A percentile compares a stretch with the other conserved stretches of the same genome.
phyloP scores from a whole-genome alignment of 2,329 filamentous ascomycete species.

The Aspergillus transmontanensis region DNA sequence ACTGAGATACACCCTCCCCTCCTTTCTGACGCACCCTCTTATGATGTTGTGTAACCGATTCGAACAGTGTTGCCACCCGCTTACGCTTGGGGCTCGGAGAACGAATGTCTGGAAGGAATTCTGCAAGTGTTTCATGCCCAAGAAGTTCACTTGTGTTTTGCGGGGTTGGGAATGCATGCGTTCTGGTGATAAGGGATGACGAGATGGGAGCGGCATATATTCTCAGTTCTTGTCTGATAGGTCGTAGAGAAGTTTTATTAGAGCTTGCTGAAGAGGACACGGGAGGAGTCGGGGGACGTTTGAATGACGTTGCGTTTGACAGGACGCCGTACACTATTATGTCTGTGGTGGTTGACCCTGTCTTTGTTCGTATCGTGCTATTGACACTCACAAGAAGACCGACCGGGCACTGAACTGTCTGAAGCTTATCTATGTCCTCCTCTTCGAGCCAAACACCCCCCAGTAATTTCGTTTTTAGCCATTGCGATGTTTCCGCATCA shows the following conservation, averaged over 20 bases:
- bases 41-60: slow-evolving; percentile 45
- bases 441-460: slow-evolving; percentile 37
- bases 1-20: slow-evolving; percentile 42
- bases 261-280: slow-evolving; percentile 33
- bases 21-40: slow-evolving; percentile 43
- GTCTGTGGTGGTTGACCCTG: slow-evolving; percentile 33
- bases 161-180: slow-evolving; percentile 37
- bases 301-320: slow-evolving; percentile 29
- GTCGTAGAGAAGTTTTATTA: slow-evolving; percentile 13
- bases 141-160: slow-evolving; percentile 21
- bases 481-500: slow-evolving; percentile 36
- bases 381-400: slow-evolving; percentile 40
- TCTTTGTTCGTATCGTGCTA: slow-evolving; percentile 18
- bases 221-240: slow-evolving; percentile 32
- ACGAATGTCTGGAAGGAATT: slow-evolving; percentile 42
- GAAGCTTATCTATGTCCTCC: slow-evolving; percentile 31
- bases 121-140: slow-evolving; percentile 26
- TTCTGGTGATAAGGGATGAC: slow-evolving; percentile 34
- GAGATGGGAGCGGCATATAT: slow-evolving; percentile 43
- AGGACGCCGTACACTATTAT: slow-evolving; percentile 44
- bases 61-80: slow-evolving; percentile 46
- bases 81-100: slow-evolving; percentile 47
- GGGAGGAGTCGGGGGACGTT: slow-evolving; percentile 39
- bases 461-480: slow-evolving; percentile 43
- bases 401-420: slow-evolving; percentile 41